Conservation (phyloP, 805 yeast genomes). For the Kregervanrija fluxuum region DNA sequence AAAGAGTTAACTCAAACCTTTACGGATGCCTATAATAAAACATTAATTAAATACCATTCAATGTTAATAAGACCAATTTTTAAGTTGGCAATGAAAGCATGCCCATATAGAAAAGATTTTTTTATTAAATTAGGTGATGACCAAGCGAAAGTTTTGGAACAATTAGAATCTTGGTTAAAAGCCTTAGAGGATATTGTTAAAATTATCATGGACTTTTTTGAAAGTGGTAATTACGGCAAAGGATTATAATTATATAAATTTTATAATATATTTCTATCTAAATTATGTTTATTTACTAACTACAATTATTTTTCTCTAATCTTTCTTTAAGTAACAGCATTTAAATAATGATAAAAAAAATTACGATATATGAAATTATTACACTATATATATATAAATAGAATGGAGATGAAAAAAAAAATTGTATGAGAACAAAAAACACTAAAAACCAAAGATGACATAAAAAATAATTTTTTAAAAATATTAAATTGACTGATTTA, state of each 20-base stretch:
- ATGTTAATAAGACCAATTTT: slow-evolving; percentile 79
- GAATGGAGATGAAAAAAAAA: background rate
- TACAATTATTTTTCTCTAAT: no score
- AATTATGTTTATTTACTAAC: background rate
- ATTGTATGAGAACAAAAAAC: slow-evolving; percentile 2
- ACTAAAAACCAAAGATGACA: slow-evolving; percentile 1
- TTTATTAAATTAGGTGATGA: slow-evolving; percentile 76
- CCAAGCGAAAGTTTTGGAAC: slow-evolving; percentile 56
- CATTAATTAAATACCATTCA: slow-evolving; percentile 74
- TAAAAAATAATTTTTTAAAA: slow-evolving; percentile 3
- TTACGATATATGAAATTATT: background rate
- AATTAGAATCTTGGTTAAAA: slow-evolving; percentile 64
- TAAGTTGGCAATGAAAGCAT: slow-evolving; percentile 91
- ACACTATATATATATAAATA: slow-evolving; percentile 1
- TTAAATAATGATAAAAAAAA: background rate
- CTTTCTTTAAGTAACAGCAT: background rate
- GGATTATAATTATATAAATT: slow-evolving; percentile 47
- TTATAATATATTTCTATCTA: background rate
- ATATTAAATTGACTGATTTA: slow-evolving; percentile 5
- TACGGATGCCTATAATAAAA: slow-evolving; percentile 77
- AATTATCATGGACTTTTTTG: slow-evolving; percentile 67
- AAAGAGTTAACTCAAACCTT: slow-evolving; percentile 69
- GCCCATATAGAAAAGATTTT: slow-evolving; percentile 85
- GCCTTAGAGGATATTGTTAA: slow-evolving; percentile 72
- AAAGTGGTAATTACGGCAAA: slow-evolving; percentile 79